phyloP scores from a whole-genome alignment of 768 basidiomycete species.

The Kondoa subrosea region DNA sequence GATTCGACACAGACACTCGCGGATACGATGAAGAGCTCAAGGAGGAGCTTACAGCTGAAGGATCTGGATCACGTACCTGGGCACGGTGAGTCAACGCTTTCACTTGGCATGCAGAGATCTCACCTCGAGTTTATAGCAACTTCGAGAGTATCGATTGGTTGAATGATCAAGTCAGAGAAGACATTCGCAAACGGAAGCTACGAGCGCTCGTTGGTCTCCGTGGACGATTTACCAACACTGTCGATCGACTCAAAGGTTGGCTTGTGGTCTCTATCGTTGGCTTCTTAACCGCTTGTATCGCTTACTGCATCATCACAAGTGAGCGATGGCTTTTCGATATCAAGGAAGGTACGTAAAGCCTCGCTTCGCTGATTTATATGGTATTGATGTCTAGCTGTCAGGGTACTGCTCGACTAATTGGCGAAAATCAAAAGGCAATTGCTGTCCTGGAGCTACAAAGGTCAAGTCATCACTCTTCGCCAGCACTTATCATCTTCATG shows the following conservation, averaged over 20 bases:
- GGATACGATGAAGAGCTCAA: not conserved
- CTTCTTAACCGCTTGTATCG: constrained; percentile 63
- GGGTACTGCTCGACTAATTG: constrained; percentile 3
- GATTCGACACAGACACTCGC: not conserved
- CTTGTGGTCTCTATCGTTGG: constrained; percentile 70
- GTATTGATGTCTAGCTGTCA: not conserved
- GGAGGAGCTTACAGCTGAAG: not conserved
- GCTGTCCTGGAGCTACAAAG: not conserved
- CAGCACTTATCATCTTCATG: not conserved
- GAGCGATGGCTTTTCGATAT: constrained; percentile 82
- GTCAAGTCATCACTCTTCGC: not conserved
- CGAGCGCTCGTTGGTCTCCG: constrained; percentile 17
- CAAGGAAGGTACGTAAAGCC: constrained; percentile 49
- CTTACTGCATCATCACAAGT: constrained; percentile 65
- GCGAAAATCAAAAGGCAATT: not conserved
- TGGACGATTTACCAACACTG: constrained; percentile 15
- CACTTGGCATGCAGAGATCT: not conserved
- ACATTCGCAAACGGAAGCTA: constrained; percentile 19
- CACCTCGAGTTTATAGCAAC: not conserved
- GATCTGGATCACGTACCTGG: not conserved
- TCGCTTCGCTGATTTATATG: not conserved
- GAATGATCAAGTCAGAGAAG: constrained; percentile 23
- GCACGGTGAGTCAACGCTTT: not conserved
- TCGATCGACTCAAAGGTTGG: constrained; percentile 40
- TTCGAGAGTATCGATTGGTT: not conserved